Evolutionary conservation across 2,329 filamentous ascomycete species (phyloP), one percentile per base, ranked within the genome.

Genomic region (Colletotrichum coccodes): DNA sequence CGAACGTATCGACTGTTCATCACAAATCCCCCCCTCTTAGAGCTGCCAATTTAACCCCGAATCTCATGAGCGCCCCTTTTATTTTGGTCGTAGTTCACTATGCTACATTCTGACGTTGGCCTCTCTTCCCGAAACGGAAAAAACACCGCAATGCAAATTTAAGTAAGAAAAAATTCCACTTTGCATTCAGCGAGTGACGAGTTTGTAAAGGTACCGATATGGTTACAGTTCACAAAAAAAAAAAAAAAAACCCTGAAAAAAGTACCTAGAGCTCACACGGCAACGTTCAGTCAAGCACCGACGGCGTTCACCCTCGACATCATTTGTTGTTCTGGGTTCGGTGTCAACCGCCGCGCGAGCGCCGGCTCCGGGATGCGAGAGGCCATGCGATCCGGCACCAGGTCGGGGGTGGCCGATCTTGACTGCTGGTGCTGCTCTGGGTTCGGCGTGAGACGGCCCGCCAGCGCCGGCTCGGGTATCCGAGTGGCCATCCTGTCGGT

Each of bases 391-490:
- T 86, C 85, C 6, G 85, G 88, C 18, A 90, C 77, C 53, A 91
- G 79, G 54, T 90, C 89, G 0, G 87, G 87, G 3, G 87, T 89
- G 28, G 85, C 82, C n/a, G 56, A 59, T 12, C 56, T 47, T 8
- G 76, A 57, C 62, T 72, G 73, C 36, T 72, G 74, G 14, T 65
- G 82, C 72, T 80, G 73, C 74, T 86, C 84, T 5, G 84, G 84
- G 58, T 82, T 84, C 2, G 85, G 85, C 11, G 85, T 87, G 70
- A 86, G 73, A 30, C 84, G 79, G 44, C 75, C 71, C 62, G 79
- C 75, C 36, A 86, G 77, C 23, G 78, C 79, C 7, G 85, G 83
- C 60, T 86, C 85, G 14, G 83, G 82, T 42, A 89, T 84, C 32
- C 57, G 57, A 14, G 44, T 47, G n/a, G 57, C 57, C 57, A 60